phyloP scores from a whole-genome alignment of 2,329 filamentous ascomycete species.

The Orbilia blumenaviensis region DNA sequence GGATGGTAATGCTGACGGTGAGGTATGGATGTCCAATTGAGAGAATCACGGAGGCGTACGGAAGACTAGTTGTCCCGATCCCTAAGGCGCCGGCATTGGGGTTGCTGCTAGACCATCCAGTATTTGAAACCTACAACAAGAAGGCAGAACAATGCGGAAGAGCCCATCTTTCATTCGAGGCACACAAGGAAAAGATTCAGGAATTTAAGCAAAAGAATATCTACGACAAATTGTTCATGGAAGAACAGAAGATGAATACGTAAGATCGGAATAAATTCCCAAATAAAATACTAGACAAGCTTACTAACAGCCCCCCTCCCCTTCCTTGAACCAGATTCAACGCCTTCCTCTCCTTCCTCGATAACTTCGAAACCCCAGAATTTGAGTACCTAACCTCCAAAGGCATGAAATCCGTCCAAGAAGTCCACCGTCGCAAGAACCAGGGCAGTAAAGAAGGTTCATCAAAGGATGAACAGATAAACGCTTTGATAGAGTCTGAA shows the following conservation, averaged over 20 bases:
- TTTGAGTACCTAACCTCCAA: slow-evolving; percentile 57
- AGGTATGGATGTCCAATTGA: slow-evolving; percentile 80
- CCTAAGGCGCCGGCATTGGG: slow-evolving; percentile 93
- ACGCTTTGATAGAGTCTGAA: slow-evolving; percentile 52
- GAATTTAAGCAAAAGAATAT: slow-evolving; percentile 93
- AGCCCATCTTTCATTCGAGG: slow-evolving; percentile 78
- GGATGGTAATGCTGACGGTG: slow-evolving; percentile 84
- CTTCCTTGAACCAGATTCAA: slow-evolving; percentile 55
- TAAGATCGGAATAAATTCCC: too few species aligned
- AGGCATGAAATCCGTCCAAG: slow-evolving; percentile 55
- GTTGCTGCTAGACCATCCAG: slow-evolving; percentile 84
- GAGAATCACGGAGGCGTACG: slow-evolving; percentile 79
- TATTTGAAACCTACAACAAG: slow-evolving; percentile 89
- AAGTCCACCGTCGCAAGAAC: slow-evolving; percentile 28
- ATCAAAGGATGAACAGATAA: slow-evolving; percentile 34
- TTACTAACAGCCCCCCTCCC: too few species aligned
- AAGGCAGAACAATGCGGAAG: slow-evolving; percentile 71
- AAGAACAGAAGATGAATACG: slow-evolving; percentile 87
- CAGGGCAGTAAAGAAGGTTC: not conserved
- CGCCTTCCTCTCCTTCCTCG: slow-evolving; percentile 57
- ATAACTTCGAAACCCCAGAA: slow-evolving; percentile 54
- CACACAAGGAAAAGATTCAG: slow-evolving; percentile 79
- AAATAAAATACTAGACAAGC: too few species aligned
- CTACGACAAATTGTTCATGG: slow-evolving; percentile 87
- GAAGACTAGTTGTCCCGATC: slow-evolving; percentile 77